Percentiles rank a stretch among this genome's conserved stretches.
Conservation (phyloP, 2,329 filamentous ascomycete genomes). For the Polytolypa hystricis region DNA sequence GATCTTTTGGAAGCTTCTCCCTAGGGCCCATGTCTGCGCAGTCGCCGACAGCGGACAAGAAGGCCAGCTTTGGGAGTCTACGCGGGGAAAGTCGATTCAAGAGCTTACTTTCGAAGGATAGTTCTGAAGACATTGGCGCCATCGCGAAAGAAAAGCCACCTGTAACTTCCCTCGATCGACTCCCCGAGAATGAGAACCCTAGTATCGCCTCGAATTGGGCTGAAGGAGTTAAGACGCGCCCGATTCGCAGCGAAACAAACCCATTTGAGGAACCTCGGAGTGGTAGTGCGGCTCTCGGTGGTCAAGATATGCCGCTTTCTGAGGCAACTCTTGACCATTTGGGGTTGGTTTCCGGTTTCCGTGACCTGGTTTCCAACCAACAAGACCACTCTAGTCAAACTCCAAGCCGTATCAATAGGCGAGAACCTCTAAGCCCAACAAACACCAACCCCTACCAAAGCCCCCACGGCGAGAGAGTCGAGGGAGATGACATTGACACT, state of each 20-base stretch:
- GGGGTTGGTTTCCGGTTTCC: constrained; percentile 48
- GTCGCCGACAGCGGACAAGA: constrained; percentile 55
- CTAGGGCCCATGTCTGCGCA: constrained; percentile 43
- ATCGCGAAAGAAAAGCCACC: constrained; percentile 46
- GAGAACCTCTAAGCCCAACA: constrained; percentile 75
- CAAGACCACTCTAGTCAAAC: constrained; percentile 48
- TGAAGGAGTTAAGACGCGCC: constrained; percentile 35
- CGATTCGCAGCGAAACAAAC: constrained; percentile 39
- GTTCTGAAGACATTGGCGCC: constrained; percentile 50
- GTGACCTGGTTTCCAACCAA: constrained; percentile 46
- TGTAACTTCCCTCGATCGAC: constrained; percentile 41
- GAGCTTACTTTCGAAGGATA: constrained; percentile 70
- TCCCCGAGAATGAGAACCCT: constrained; percentile 41
- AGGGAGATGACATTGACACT: constrained; percentile 50
- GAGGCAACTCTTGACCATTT: constrained; percentile 46
- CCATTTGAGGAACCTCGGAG: constrained; percentile 42
- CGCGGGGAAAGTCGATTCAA: constrained; percentile 76
- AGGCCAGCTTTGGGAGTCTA: constrained; percentile 52
- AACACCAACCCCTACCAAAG: constrained; percentile 96
- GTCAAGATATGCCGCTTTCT: constrained; percentile 54
- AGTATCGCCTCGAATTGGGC: constrained; percentile 42
- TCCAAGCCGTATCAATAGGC: constrained; percentile 38
- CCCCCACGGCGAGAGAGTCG: constrained; percentile 62
- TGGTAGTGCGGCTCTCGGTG: constrained; percentile 60
- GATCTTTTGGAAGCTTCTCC: constrained; percentile 86